Evolutionary conservation across 805 yeast species (phyloP).

Genomic region (Kuraishia molischiana): DNA sequence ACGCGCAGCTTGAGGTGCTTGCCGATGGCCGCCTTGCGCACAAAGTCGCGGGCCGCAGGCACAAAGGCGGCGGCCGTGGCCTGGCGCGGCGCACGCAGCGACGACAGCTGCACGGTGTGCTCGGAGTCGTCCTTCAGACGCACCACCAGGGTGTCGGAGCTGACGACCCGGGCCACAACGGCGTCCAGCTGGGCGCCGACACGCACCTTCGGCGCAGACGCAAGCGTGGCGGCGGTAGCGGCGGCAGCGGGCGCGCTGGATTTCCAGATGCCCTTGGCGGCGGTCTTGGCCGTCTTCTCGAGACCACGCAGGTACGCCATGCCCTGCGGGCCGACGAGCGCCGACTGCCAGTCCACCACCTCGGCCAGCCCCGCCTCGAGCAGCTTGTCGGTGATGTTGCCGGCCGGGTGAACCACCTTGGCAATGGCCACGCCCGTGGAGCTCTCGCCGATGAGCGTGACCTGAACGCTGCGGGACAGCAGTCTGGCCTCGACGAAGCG

Average conservation of each 20-base stretch:
- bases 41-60: slow-evolving; percentile 64
- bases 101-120: slow-evolving; percentile 63
- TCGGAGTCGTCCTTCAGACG: slow-evolving; percentile 42
- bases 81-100: slow-evolving; percentile 66
- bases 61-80: slow-evolving; percentile 45
- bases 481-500: slow-evolving; percentile 53
- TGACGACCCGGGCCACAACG: slow-evolving; percentile 48
- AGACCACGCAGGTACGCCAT: slow-evolving; percentile 57
- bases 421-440: slow-evolving; percentile 55
- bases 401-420: slow-evolving; percentile 60
- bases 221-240: slow-evolving; percentile 5
- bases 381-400: slow-evolving; percentile 61
- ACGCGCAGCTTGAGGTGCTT: slow-evolving; percentile 51
- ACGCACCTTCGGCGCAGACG: slow-evolving; percentile 12
- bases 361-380: slow-evolving; percentile 64
- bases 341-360: slow-evolving; percentile 74
- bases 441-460: slow-evolving; percentile 48
- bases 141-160: slow-evolving; percentile 58
- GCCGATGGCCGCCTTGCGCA: slow-evolving; percentile 60
- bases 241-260: slow-evolving; percentile 16
- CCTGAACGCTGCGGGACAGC: slow-evolving; percentile 49
- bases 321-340: slow-evolving; percentile 50
- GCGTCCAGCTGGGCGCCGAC: slow-evolving; percentile 45
- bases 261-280: slow-evolving; percentile 52
- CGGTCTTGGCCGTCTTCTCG: slow-evolving; percentile 49